Evolutionary conservation across 2,329 filamentous ascomycete genomes (phyloP), one percentile per base, ranked within the genome.

Genomic region (Xylaria arbuscula): DNA sequence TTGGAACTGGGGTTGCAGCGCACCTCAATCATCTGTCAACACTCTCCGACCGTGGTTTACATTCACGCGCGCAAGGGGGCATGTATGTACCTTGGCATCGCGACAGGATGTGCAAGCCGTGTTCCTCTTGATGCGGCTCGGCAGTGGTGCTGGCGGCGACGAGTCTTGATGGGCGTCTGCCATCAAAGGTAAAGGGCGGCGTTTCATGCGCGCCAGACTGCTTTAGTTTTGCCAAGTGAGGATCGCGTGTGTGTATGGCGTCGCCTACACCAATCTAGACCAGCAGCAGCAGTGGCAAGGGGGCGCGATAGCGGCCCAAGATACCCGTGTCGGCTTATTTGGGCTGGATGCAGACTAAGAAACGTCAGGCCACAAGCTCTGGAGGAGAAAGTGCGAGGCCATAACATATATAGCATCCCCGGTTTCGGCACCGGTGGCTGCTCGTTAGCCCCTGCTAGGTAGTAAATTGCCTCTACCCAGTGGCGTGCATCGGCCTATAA

Each of bases 71-170:
- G 19, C 2, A 9, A n/a, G 32, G 7, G 40, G 51, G 19, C 3
- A 45, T 45, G 15, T 28, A 3, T 9, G 3, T 73, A 77, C 77
- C 73, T 79, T 79, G 8, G 77, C 76, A 70, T 79, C 77, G 28
- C 77, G 75, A 63, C 77, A 79, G 11, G 76, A 74, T 5, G 74
- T 79, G 66, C 77, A 79, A 15, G 77, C 77, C 24, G 76, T 73
- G 62, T 79, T 79, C 53, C 77, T 72, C 66, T 77, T 78, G 60
- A 78, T 78, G 32, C 77, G 75, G 64, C 69, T 72, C 40, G 69
- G 64, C 59, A 69, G 67, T 48, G 58, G 64, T 50, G 68, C 59
- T 38, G 28, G 61, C 63, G 72, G 56, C 67, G 73, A 66, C 60
- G 73, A 64, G 57, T 72, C 71, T 66, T 60, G 69, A 64, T 61